Evolutionary conservation across 2,329 filamentous ascomycete species (phyloP).

Genomic region (Xylaria sp.): DNA sequence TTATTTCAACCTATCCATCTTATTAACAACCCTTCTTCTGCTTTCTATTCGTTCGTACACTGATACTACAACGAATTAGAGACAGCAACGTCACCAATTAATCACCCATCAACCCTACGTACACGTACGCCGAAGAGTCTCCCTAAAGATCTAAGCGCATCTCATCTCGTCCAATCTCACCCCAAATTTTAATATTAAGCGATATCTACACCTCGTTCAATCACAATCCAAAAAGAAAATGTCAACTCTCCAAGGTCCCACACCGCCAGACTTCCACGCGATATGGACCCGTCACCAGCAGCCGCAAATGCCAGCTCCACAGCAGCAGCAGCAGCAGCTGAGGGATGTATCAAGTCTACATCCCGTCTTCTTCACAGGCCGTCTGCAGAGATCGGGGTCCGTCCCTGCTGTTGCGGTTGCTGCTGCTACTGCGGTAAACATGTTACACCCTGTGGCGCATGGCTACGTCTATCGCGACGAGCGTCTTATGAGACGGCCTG

Average conservation of each 20-base stretch:
- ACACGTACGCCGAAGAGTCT: no score
- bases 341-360: conserved; percentile 65
- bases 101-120: background rate
- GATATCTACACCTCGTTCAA: background rate
- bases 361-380: conserved; percentile 77
- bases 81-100: background rate
- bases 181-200: no score
- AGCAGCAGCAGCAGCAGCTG: background rate
- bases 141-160: no score
- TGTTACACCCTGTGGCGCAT: conserved; percentile 58
- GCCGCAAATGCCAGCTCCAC: background rate
- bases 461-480: conserved; percentile 65
- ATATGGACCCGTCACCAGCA: conserved; percentile 21
- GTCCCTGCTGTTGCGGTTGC: conserved; percentile 29
- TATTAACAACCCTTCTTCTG: no score
- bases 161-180: background rate
- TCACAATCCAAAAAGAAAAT: conserved; percentile 2
- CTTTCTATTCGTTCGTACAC: no score
- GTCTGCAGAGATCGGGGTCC: conserved; percentile 61
- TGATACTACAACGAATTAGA: no score
- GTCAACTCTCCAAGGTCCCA: conserved; percentile 19
- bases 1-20: conserved; percentile 1
- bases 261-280: conserved; percentile 11
- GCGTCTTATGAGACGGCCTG: conserved; percentile 37
- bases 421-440: conserved; percentile 22